Evolutionary conservation across 805 yeast genomes (phyloP), one percentile per base, ranked within the genome.

Genomic region (Wickerhamiella musiphila): DNA sequence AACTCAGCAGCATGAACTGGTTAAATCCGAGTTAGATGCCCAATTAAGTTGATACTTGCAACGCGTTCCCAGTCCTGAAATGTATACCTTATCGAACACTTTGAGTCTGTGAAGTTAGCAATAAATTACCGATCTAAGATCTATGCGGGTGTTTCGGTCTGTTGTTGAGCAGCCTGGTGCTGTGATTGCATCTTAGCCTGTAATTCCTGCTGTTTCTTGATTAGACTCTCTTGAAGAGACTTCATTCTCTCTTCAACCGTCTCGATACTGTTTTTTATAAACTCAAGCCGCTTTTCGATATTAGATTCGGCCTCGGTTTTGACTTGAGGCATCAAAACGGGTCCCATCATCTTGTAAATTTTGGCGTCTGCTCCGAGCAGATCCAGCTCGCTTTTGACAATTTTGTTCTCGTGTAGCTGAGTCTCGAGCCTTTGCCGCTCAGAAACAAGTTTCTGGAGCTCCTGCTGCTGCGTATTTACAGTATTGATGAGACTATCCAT

Each of bases 401-500:
- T 84, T 46, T 73, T 73, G 53, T 84, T 84, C 53, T 90, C 99
- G 54, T 90, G 98, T 45, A 63, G 69, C 56, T 90, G 99, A 1
- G 95, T 79, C 50, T 90, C 99, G 28, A 90, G 65, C 48, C 74
- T 70, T 43, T 86, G 93, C 47, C 96, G 72, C 9, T 82, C 70
- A 4, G 68, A 59, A 23, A 83, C 63, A 26, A 71, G 58, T 32
- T 70, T 76, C 25, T 52, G 47, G 32, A 57, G 42, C 6, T 52
- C 60, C 46, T 35, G 36, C 39, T 45, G 45, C 21, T 34, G 35
- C 30, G 26, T 26, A 33, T 45, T 47, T 14, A 41, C 31, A 36
- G 37, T 38, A 26, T 39, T 38, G 14, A 39, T 39, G 7, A 36
- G 24, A 10, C 33, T 35, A 17, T 39, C 39, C 41, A 41, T 41